These are phyloP conservation scores for Exophiala sp. DNA, from an alignment of 2,329 filamentous ascomycete species.

Conservation along the genomic window DNA sequence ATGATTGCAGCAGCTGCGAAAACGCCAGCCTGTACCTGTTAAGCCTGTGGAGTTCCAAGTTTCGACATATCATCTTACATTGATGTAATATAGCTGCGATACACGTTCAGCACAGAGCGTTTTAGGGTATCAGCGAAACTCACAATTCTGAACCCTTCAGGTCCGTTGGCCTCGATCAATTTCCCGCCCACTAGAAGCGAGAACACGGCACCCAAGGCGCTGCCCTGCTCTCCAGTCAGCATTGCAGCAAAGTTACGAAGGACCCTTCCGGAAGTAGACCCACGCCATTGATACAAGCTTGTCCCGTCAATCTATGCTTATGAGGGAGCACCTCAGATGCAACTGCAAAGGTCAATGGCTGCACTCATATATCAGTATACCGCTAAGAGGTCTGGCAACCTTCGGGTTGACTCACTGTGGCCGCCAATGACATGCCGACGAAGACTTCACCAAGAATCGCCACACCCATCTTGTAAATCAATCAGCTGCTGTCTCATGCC, in stretches of 20 bases:
- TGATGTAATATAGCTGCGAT: conserved; percentile 10
- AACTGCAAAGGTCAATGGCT: no score
- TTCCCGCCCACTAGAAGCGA: conserved; percentile 6
- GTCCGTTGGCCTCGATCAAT: conserved; percentile 6
- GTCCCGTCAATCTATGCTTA: conserved; percentile 9
- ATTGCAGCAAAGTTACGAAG: background rate
- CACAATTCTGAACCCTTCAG: conserved; percentile 7
- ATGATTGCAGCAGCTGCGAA: conserved; percentile 7
- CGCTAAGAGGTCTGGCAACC: no score
- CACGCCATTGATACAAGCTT: conserved; percentile 12
- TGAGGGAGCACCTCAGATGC: conserved; percentile 7
- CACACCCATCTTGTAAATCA: conserved; percentile 5
- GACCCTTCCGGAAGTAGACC: background rate
- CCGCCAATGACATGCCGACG: conserved; percentile 6
- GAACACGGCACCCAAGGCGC: conserved; percentile 7
- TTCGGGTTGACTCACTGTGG: conserved; percentile 6
- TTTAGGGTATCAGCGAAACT: background rate
- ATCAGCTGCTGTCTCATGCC: background rate
- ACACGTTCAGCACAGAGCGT: background rate
- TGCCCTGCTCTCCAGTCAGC: background rate
- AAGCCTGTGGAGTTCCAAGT: background rate
- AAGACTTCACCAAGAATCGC: conserved; percentile 12
- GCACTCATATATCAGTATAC: no score
- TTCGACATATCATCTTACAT: conserved; percentile 1
- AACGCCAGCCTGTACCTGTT: background rate